Evolutionary conservation across 495 filamentous ascomycete genomes (phyloP).

Genomic region (Hypoxylon trugodes): DNA sequence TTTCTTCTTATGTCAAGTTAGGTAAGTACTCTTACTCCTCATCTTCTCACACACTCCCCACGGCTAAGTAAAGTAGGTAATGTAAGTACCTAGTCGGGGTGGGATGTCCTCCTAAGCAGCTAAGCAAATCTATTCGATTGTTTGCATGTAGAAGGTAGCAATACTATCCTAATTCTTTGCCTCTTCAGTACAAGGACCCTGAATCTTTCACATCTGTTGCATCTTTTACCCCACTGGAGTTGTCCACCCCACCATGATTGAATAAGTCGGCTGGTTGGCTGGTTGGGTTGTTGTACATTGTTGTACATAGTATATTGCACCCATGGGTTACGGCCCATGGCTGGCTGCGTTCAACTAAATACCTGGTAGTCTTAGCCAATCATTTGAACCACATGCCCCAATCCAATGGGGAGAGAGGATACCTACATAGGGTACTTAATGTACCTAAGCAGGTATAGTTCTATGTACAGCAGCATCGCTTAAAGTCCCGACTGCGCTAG

Average conservation of each 20-base stretch:
- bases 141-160: slow-evolving; percentile 25
- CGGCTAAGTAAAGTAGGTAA: background rate
- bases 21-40: no score
- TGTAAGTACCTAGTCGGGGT: background rate
- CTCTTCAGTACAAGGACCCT: slow-evolving; percentile 21
- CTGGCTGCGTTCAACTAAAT: no score
- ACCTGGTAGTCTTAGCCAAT: slow-evolving; percentile 37
- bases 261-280: no score
- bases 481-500: no score
- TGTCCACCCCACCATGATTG: slow-evolving; percentile 24
- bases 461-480: no score
- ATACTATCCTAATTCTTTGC: slow-evolving; percentile 7
- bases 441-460: background rate
- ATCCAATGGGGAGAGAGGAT: slow-evolving; percentile 6
- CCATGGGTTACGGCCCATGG: no score
- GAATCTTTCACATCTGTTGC: no score
- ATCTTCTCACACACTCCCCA: slow-evolving; percentile 10
- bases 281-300: no score
- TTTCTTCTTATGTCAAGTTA: no score
- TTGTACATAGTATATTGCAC: no score
- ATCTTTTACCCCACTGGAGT: slow-evolving; percentile 24
- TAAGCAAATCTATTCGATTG: background rate
- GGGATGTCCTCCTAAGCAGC: background rate
- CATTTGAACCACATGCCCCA: slow-evolving; percentile 42
- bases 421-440: background rate